Base-by-base conservation (phyloP, 2,329 filamentous ascomycete genomes). In the Exserohilum turcica region DNA sequence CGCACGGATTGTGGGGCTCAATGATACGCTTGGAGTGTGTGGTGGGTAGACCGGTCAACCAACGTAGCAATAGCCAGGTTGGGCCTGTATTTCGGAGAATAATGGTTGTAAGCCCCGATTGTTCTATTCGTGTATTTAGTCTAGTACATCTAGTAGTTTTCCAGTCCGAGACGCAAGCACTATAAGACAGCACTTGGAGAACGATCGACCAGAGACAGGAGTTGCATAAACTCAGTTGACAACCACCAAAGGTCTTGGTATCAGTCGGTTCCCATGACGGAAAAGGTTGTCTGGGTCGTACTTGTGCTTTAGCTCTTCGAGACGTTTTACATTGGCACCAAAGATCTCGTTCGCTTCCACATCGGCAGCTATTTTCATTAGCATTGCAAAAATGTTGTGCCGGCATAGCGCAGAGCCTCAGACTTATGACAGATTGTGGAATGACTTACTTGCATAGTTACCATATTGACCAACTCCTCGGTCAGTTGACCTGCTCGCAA, bases 261-360 rank as follows among this genome's bases (percentile, higher is more conserved):
- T 61, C 35, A 70, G 50, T 47, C 57, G 65, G 3, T 64, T 67
- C 2, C 65, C 68, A 31, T 66, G 49, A 29, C 62, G 65, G 51
- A 74, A 74, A 31, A 72, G 24, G 42, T 72, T 72, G 1, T 67
- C 64, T 0, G 70, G 69, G 53, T 74, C 71, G 24, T 70, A 74
- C 56, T 70, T 72, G 12, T 64, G 48, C 62, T 74, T 74, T 50
- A 74, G 38, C 42, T 72, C 66, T 40, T 60, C 59, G 10, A 74
- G 51, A 18, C 61, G 62, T 54, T 64, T 65, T n/a, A 68, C 64
- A 49, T 74, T 74, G 3, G 49, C 59, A 3, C 72, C 72, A 43
- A 68, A 74, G 6, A 74, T 61, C 2, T 69, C 65, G 16, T 60
- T 61, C 1, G 68, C 66, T 2, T 59, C 59, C 2, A 66, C 66